These are phyloP conservation scores for Neocallimastix lanati DNA, from an alignment of 192 early-diverging fungal species.

Conservation along the genomic window DNA sequence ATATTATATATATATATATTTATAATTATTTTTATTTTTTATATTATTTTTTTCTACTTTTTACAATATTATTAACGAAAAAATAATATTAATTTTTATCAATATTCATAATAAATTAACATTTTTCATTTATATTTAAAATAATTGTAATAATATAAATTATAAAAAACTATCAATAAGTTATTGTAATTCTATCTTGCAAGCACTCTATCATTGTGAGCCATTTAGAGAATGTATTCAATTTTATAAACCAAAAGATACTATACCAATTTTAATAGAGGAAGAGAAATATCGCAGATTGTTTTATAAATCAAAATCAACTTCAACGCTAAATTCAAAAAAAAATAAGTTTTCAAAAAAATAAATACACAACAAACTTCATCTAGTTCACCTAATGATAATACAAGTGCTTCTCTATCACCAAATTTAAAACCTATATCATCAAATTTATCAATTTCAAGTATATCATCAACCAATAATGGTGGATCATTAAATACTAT, in stretches of 20 bases:
- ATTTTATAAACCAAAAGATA: background rate
- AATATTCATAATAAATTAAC: too few relatives aligned
- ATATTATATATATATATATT: too few relatives aligned
- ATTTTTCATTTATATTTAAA: too few relatives aligned
- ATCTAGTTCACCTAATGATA: constrained; percentile 9
- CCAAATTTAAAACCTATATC: too few relatives aligned
- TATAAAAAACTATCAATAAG: constrained; percentile 14
- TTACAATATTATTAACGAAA: too few relatives aligned
- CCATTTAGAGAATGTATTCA: constrained; percentile 81
- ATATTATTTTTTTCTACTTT: too few relatives aligned
- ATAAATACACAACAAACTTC: constrained; percentile 1
- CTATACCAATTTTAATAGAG: background rate
- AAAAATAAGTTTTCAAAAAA: constrained; percentile 4
- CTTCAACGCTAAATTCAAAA: background rate
- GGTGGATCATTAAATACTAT: too few relatives aligned
- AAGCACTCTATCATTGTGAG: constrained; percentile 86
- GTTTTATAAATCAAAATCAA: background rate
- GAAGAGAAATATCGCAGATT: background rate
- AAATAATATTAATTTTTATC: too few relatives aligned
- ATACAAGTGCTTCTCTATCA: too few relatives aligned
- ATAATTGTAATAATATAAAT: too few relatives aligned
- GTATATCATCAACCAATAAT: too few relatives aligned
- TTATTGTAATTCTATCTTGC: constrained; percentile 89
- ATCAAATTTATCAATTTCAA: constrained; percentile 1
- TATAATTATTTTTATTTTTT: too few relatives aligned